Percentiles rank a stretch among this genome's conserved stretches.
Conservation (phyloP, 176 grass and related monocot genomes). For the Neostapfia colusana region DNA sequence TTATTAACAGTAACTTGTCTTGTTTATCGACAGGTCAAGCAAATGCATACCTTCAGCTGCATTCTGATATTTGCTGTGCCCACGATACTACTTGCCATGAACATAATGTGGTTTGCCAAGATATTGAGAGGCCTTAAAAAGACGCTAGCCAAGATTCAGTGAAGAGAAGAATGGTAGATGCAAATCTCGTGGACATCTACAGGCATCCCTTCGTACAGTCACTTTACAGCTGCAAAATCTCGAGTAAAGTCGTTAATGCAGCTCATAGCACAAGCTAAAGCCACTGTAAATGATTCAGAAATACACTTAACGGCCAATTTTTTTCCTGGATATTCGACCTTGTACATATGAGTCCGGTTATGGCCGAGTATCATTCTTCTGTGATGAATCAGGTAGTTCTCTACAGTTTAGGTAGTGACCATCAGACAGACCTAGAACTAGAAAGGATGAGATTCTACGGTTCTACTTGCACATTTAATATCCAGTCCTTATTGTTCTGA, state of each 20-base stretch:
- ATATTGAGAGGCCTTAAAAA: conserved; percentile 94
- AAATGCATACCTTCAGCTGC: conserved; percentile 66
- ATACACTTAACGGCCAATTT: neutral
- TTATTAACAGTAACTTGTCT: conserved; percentile 39
- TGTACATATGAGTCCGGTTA: conserved; percentile 47
- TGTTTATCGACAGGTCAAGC: conserved; percentile 55
- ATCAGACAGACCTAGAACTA: neutral
- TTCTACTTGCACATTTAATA: conserved; percentile 12
- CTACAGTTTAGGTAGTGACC: conserved; percentile 5
- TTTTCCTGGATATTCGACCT: conserved; percentile 33
- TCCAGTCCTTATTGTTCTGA: neutral
- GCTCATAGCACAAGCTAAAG: conserved; percentile 27
- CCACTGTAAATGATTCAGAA: conserved; percentile 44
- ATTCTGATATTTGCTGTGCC: conserved; percentile 75
- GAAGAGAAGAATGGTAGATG: conserved; percentile 45
- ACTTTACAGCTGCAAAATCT: conserved; percentile 29
- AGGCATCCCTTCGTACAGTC: conserved; percentile 28
- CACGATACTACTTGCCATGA: conserved; percentile 71
- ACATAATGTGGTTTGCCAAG: conserved; percentile 91
- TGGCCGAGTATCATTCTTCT: conserved; percentile 29
- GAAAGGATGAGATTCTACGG: conserved; percentile 4
- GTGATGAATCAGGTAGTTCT: conserved; percentile 19
- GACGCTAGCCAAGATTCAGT: conserved; percentile 82
- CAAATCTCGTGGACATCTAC: conserved; percentile 27
- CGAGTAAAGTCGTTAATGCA: conserved; percentile 32